These are phyloP conservation scores for Tetrahymena elliotti DNA, from an alignment of 73 alveolate species.

Conservation along the genomic window DNA sequence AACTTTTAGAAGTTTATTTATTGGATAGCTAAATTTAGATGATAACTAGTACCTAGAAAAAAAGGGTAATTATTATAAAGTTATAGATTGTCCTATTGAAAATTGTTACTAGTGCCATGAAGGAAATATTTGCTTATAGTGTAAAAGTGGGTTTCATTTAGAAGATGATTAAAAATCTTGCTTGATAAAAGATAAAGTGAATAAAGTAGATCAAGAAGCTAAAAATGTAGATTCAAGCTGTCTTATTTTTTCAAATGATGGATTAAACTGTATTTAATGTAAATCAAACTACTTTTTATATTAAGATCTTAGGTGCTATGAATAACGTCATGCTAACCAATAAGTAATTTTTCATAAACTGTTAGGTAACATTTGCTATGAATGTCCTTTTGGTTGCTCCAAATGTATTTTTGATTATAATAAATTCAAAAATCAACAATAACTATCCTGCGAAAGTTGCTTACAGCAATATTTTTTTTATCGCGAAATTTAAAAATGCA, in stretches of 20 bases:
- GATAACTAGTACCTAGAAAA: not conserved
- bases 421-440: not conserved
- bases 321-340: not conserved
- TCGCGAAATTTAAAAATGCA: not conserved
- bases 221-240: not conserved
- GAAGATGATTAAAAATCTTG: not conserved
- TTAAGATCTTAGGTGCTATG: not conserved
- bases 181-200: not conserved
- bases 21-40: not conserved
- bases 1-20: not conserved
- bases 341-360: no score
- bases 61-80: not conserved
- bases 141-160: not conserved
- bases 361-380: not conserved
- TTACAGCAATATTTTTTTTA: no score
- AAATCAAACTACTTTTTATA: not conserved
- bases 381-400: not conserved
- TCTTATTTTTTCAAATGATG: not conserved
- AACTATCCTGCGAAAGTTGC: not conserved
- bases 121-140: not conserved
- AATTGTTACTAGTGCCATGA: not conserved
- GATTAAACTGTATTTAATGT: not conserved
- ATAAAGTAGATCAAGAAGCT: not conserved
- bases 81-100: not conserved
- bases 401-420: not conserved